These are phyloP conservation scores for Dactylellina drechsleri DNA, from an alignment of 2,329 filamentous ascomycete genomes.

Conservation along the genomic window DNA sequence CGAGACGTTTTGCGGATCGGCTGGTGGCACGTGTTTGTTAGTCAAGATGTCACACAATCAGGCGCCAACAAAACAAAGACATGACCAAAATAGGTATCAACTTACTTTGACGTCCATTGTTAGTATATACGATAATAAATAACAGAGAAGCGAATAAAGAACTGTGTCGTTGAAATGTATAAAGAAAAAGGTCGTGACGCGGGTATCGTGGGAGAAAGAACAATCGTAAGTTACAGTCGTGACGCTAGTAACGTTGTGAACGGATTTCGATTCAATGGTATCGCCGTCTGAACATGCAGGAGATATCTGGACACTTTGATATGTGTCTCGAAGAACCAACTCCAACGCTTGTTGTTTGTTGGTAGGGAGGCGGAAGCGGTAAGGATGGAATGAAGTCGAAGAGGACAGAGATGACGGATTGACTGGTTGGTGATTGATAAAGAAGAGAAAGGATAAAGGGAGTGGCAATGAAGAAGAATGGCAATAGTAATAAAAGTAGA, in stretches of 20 bases:
- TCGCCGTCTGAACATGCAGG: conserved; percentile 44
- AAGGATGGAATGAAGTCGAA: background rate
- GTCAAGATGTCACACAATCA: too few relatives aligned
- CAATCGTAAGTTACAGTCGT: conserved; percentile 4
- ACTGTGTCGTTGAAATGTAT: conserved; percentile 10
- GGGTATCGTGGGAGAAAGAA: conserved; percentile 2
- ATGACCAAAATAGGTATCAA: background rate
- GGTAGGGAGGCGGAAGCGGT: background rate
- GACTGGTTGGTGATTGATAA: conserved; percentile 8
- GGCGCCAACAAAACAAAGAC: background rate
- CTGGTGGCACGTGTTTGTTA: background rate
- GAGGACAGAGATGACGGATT: background rate
- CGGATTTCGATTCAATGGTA: conserved; percentile 43
- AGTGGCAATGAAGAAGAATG: conserved; percentile 23
- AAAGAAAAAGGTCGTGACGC: conserved; percentile 46
- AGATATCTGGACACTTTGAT: conserved; percentile 18
- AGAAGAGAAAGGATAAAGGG: conserved; percentile 16
- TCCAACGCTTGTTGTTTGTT: background rate
- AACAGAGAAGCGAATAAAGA: conserved; percentile 6
- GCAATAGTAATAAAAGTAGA: conserved; percentile 55
- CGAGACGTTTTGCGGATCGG: conserved; percentile 36
- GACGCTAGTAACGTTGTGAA: conserved; percentile 46
- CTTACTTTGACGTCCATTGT: conserved; percentile 46
- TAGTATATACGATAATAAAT: conserved; percentile 1
- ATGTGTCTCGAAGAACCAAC: background rate